Percentiles rank a stretch among this genome's conserved stretches.
phyloP scores from a whole-genome alignment of 805 yeast species.

The Starmerella potacharoeniae region DNA sequence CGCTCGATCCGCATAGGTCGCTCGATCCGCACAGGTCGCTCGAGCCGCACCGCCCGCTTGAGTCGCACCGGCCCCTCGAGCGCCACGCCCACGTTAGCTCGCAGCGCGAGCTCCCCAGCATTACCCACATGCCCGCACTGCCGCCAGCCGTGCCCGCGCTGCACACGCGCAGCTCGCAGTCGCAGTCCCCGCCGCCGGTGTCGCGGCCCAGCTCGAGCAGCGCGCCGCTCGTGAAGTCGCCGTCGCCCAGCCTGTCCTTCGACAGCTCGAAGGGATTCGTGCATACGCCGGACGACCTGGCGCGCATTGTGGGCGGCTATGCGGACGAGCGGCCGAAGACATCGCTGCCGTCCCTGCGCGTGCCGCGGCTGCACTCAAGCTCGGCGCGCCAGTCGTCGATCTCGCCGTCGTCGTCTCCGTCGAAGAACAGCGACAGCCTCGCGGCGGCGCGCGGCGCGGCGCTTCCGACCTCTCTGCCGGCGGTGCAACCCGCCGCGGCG shows the following conservation, averaged over 20 bases:
- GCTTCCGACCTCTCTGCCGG: not conserved
- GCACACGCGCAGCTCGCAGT: not conserved
- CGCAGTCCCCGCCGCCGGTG: not conserved
- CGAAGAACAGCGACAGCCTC: not conserved
- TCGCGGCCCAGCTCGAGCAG: not conserved
- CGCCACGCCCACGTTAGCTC: not conserved
- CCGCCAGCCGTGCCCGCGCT: not conserved
- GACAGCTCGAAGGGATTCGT: not conserved
- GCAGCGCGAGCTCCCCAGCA: not conserved
- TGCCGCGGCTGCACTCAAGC: constrained; percentile 7
- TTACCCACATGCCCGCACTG: not conserved
- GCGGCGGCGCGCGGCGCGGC: not conserved
- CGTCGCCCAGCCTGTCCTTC: not conserved
- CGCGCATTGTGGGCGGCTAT: constrained; percentile 5
- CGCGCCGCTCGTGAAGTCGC: not conserved
- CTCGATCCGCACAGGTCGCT: not conserved
- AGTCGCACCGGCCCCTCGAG: not conserved
- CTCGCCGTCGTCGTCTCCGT: not conserved
- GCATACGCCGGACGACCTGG: not conserved
- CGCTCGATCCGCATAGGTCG: not conserved
- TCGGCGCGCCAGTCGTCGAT: not conserved
- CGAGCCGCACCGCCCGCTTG: not conserved
- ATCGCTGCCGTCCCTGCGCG: constrained; percentile 5
- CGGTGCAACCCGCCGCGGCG: not conserved
- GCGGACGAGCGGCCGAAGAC: constrained; percentile 11